Base-by-base conservation (phyloP, 1,284 basidiomycete species). In the Trametes hirsuta region DNA sequence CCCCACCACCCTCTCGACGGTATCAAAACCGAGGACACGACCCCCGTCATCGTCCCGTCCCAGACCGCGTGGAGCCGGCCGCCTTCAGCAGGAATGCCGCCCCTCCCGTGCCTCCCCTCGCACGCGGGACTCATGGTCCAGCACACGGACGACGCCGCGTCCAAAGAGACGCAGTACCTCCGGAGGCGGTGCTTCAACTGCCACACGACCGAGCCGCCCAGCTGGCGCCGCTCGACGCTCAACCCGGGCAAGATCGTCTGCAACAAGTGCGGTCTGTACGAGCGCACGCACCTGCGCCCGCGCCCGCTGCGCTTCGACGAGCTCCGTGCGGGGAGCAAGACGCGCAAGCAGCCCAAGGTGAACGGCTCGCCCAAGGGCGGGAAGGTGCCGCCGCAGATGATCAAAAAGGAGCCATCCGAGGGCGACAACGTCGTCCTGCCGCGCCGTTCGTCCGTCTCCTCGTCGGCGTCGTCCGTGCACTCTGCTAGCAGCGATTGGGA, bases 221-320 rank as follows among this genome's bases (percentile, higher is more conserved):
- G 85, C 30, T 93, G 91, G 91, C 86, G 91, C 50, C 85, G 91
- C 40, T 89, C 86, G 35, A 93, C 91, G 6, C 86, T 93, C 71
- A 92, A 91, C 75, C 90, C 90, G 2, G 91, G 91, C 65, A 93
- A 93, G 76, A 93, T 93, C 71, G 91, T 93, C 54, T 93, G 91
- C 82, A 93, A 93, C 83, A 93, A 93, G 79, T 93, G 91, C 66
- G 91, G 91, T 18, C 80, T 93, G 41, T 93, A 93, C 72, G 91
- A 93, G 75, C 88, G 91, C 69, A 93, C 91, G 12, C 91, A 93
- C 66, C 73, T 93, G 61, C 84, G 91, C 34, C 85, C 91, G 6
- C 82, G 91, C 14, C 91, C 91, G 12, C 80, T 91, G 24, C 87
- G 91, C 55, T 93, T 93, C 67, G 91, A 93, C 74, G 91, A 93